phyloP scores from a whole-genome alignment of 495 filamentous ascomycete species.

The Talaromyces liani region DNA sequence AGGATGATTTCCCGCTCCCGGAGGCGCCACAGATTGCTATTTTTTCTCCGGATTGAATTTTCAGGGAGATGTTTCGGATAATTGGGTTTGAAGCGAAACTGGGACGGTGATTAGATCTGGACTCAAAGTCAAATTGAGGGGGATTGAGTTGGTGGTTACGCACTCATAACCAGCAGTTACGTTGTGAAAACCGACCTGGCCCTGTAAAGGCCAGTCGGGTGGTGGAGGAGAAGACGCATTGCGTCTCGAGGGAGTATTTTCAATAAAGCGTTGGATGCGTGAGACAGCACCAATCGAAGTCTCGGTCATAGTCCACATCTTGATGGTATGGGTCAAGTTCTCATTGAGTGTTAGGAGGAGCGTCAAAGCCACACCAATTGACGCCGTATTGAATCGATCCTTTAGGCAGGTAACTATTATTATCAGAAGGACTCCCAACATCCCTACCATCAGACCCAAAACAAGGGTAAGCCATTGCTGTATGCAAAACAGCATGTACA shows the following conservation, averaged over 20 bases:
- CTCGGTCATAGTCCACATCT: slow-evolving; percentile 45
- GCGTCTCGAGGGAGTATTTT: slow-evolving; percentile 20
- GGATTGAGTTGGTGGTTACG: slow-evolving; percentile 4
- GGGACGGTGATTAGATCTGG: slow-evolving; percentile 4
- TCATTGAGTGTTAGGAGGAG: slow-evolving; percentile 49
- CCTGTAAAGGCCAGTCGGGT: slow-evolving; percentile 20
- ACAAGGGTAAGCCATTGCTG: slow-evolving; percentile 48
- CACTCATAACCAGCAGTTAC: slow-evolving; percentile 17
- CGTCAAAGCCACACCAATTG: slow-evolving; percentile 52
- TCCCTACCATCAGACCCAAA: slow-evolving; percentile 40
- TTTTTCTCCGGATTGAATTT: slow-evolving; percentile 22
- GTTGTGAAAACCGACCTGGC: slow-evolving; percentile 19
- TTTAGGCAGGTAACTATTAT: slow-evolving; percentile 13
- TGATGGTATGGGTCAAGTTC: slow-evolving; percentile 25
- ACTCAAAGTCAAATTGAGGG: background rate
- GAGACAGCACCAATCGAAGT: slow-evolving; percentile 45
- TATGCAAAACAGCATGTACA: slow-evolving; percentile 49
- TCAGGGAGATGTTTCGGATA: slow-evolving; percentile 17
- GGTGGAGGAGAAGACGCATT: slow-evolving; percentile 11
- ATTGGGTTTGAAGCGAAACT: background rate
- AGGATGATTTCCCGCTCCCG: slow-evolving; percentile 26
- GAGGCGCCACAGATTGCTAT: slow-evolving; percentile 31
- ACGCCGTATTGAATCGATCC: slow-evolving; percentile 10
- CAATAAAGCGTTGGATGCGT: slow-evolving; percentile 29
- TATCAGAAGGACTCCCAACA: slow-evolving; percentile 23